phyloP scores from a whole-genome alignment of 257 asterid species.

The Forsythia viridissima region DNA sequence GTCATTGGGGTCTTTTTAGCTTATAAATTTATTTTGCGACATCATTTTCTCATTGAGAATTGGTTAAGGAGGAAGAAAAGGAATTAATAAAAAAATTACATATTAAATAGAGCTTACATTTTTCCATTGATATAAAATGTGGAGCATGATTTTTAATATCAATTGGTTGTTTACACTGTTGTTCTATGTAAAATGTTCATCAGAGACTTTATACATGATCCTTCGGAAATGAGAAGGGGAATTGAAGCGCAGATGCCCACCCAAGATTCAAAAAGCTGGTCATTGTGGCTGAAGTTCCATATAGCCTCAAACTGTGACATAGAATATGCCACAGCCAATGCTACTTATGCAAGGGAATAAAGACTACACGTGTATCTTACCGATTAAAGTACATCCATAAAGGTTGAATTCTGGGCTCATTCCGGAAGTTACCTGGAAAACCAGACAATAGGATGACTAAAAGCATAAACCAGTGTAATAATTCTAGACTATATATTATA shows the following conservation, averaged over 20 bases:
- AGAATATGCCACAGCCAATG: background rate
- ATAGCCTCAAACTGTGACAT: background rate
- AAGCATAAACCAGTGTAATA: background rate
- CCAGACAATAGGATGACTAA: slow-evolving; percentile 15
- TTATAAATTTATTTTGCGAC: background rate
- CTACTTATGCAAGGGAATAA: slow-evolving; percentile 7
- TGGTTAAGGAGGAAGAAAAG: background rate
- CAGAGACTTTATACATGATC: background rate
- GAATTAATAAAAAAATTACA: background rate
- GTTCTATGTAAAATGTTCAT: background rate
- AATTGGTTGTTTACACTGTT: background rate
- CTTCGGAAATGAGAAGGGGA: background rate
- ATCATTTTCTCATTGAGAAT: background rate
- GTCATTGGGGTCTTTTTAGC: background rate
- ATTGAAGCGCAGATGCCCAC: background rate
- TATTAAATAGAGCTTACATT: background rate
- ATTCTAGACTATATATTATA: slow-evolving; percentile 2
- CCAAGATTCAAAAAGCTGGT: slow-evolving; percentile 9
- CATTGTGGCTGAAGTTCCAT: background rate
- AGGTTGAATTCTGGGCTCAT: slow-evolving; percentile 85
- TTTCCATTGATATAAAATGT: background rate
- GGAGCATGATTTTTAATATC: background rate
- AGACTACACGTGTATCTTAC: slow-evolving; percentile 33
- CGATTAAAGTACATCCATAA: slow-evolving; percentile 78
- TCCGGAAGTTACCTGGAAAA: slow-evolving; percentile 82